These are phyloP conservation scores for Myrica gale DNA, from an alignment of 306 rosid genomes.

Conservation along the genomic window DNA sequence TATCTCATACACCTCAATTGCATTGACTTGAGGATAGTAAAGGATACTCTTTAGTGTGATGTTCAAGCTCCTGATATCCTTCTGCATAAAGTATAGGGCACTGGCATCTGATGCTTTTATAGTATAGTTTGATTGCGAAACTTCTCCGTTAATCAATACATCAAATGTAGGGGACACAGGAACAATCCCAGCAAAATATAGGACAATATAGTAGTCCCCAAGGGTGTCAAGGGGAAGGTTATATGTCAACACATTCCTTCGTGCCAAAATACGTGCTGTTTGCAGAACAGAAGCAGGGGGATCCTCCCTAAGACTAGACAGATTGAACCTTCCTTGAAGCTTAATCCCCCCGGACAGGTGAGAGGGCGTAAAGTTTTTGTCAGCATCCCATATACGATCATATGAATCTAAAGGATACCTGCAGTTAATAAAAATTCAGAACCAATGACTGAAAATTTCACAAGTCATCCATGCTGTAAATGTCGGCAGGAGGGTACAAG, in stretches of 20 bases:
- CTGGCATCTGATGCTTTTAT: constrained; percentile 53
- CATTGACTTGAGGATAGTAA: constrained; percentile 85
- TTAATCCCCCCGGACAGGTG: constrained; percentile 61
- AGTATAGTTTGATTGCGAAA: constrained; percentile 59
- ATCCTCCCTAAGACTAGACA: constrained; percentile 44
- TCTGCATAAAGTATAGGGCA: constrained; percentile 49
- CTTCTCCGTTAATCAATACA: constrained; percentile 59
- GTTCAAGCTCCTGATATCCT: constrained; percentile 55
- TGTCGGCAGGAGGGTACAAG: not conserved
- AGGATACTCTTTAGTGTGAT: constrained; percentile 54
- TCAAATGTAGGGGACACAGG: constrained; percentile 78
- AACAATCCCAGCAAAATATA: constrained; percentile 82
- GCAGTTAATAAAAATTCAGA: constrained; percentile 23
- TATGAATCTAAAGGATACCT: constrained; percentile 80
- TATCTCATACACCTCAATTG: constrained; percentile 79
- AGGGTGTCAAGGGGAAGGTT: constrained; percentile 50
- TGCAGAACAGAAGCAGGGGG: constrained; percentile 65
- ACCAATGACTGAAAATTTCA: constrained; percentile 2
- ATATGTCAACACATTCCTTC: constrained; percentile 58
- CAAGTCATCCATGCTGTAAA: not conserved
- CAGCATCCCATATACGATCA: constrained; percentile 83
- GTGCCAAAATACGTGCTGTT: constrained; percentile 66
- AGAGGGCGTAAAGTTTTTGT: constrained; percentile 60
- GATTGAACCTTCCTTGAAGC: constrained; percentile 47
- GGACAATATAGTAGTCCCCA: constrained; percentile 78